A percentile compares a stretch with the other conserved stretches of the same genome.
Conservation (phyloP, 306 rosid species). For the Parietaria judaica region DNA sequence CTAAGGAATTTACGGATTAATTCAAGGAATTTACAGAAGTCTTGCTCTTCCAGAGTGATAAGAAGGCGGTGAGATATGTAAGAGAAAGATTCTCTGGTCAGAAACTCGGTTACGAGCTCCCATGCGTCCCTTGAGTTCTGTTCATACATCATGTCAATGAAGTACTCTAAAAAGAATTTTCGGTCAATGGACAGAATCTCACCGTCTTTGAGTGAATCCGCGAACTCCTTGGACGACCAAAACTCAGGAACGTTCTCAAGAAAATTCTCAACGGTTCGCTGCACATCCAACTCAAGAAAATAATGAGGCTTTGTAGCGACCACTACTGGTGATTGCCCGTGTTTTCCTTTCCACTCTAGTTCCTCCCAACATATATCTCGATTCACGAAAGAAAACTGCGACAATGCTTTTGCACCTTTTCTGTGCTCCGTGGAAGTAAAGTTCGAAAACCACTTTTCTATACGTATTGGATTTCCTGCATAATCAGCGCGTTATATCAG, state of each 20-base stretch:
- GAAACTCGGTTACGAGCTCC: conserved; percentile 54
- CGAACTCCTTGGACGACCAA: conserved; percentile 81
- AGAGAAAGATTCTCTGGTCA: conserved; percentile 59
- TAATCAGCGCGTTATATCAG: conserved; percentile 21
- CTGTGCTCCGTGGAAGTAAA: conserved; percentile 49
- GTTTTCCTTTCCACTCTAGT: conserved; percentile 94
- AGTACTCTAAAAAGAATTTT: conserved; percentile 50
- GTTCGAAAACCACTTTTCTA: conserved; percentile 63
- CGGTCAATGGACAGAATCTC: conserved; percentile 63
- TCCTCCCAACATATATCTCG: conserved; percentile 95
- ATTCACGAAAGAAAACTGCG: conserved; percentile 73
- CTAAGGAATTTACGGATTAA: conserved; percentile 40
- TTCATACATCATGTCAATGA: conserved; percentile 58
- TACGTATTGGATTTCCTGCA: conserved; percentile 67
- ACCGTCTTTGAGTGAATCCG: conserved; percentile 74
- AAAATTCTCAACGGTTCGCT: conserved; percentile 66
- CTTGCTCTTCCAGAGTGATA: conserved; percentile 62
- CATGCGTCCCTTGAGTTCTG: conserved; percentile 56
- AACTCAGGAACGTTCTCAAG: conserved; percentile 75
- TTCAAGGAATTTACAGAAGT: conserved; percentile 46
- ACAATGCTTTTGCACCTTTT: conserved; percentile 66
- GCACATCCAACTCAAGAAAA: conserved; percentile 76
- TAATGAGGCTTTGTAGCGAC: conserved; percentile 96
- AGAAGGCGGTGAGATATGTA: conserved; percentile 73
- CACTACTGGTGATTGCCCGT: conserved; percentile 94